Evolutionary conservation across 83 land plant species (phyloP), one percentile per base, ranked within the genome.

Genomic region (Diphasiastrum complanatum): DNA sequence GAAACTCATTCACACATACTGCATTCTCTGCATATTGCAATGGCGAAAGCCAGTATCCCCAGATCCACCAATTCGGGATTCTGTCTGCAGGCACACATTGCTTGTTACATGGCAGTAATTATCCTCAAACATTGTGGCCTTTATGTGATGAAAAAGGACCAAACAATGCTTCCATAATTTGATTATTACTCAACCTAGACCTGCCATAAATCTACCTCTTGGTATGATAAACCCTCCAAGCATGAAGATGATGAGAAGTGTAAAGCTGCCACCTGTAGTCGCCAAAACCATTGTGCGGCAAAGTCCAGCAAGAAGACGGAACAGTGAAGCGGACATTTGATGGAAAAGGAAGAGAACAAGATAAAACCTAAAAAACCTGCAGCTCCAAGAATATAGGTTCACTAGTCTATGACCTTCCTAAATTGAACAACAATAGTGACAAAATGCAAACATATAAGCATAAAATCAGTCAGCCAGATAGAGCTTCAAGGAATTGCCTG

Each of bases 231-330:
- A 54, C 16, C 58, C 58, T 5, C 58, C 58, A 4, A 54, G 33
- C 58, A 54, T 54, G 58, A 54, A 54, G 4, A 54, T 28, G 29
- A 54, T 54, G 4, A 54, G 58, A 11, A 54, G 33, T 54, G 58
- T 33, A 54, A 54, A 18, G 6, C 33, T 11, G 5, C 58, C 58
- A 18, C 58, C 58, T 6, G 58, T 54, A 54, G 24, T 54, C 29
- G 58, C 58, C 11, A 54, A 14, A 18, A 54, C 58, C 58, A 54
- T 54, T 25, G 58, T 54, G n/a, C 58, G 58, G 25, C 58, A 54
- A 5, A 30, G 33, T 26, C 58, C 58, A 25, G 58, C 58, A 5
- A 54, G 24, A 26, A 54, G 25, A 54, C 58, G 58, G 29, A 54
- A 54, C 58, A 54, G 24, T 5, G 58, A 18, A 28, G 58, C 24